Percentiles rank a stretch among this genome's conserved stretches.
These are phyloP conservation scores for Colletotrichum orchidophilum DNA, from an alignment of 2,329 filamentous ascomycete genomes.

Conservation along the genomic window DNA sequence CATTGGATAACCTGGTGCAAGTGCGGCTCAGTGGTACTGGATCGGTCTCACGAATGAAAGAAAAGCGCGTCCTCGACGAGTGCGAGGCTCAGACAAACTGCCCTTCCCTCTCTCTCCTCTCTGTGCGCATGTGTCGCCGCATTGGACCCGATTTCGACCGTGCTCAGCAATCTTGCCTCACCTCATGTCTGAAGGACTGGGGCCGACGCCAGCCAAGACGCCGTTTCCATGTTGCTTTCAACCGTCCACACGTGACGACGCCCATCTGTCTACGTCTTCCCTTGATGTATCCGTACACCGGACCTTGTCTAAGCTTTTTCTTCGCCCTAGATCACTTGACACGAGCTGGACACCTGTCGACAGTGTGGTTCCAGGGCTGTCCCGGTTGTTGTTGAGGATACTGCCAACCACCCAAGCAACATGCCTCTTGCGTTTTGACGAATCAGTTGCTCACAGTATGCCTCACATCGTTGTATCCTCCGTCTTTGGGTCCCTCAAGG, in stretches of 20 bases:
- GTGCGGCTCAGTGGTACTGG: not conserved
- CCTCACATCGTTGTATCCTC: not conserved
- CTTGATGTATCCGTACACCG: not conserved
- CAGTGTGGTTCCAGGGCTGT: not conserved
- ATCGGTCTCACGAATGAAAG: not conserved
- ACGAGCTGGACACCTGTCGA: slow-evolving; percentile 10
- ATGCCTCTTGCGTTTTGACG: not conserved
- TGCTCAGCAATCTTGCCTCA: not conserved
- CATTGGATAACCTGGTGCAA: not conserved
- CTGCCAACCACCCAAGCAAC: not conserved
- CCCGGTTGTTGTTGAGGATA: not conserved
- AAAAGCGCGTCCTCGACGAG: not conserved
- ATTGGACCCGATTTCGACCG: not conserved
- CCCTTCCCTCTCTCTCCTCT: not conserved
- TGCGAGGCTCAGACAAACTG: slow-evolving; percentile 3
- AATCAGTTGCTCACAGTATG: not conserved
- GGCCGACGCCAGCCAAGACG: slow-evolving; percentile 3
- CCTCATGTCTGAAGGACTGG: not conserved
- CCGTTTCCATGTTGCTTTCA: slow-evolving; percentile 2
- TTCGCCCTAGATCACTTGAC: slow-evolving; percentile 24
- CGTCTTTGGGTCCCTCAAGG: not conserved
- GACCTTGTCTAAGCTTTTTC: slow-evolving; percentile 17
- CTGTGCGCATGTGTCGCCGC: slow-evolving; percentile 6
- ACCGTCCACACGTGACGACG: not conserved
- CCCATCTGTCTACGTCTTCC: not conserved